Evolutionary conservation across 2,329 filamentous ascomycete genomes (phyloP), one percentile per base, ranked within the genome.

Genomic region (Botrytis byssoidea): DNA sequence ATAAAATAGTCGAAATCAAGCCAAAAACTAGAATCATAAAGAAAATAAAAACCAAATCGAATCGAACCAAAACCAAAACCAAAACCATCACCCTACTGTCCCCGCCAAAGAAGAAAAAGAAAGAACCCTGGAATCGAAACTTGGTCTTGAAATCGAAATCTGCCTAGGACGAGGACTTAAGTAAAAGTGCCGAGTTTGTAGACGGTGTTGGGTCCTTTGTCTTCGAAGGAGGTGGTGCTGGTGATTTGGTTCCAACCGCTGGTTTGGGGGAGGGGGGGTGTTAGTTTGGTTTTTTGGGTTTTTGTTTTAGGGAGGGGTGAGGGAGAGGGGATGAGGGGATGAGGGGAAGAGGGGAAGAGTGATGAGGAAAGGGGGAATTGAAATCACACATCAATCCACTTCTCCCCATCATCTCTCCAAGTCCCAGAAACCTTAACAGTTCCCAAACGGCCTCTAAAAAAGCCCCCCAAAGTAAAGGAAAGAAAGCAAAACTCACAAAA

Each of bases 231-330:
- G 0, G 51, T 44, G 20, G n/a, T 59, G 51, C 48, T 29, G 25
- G 46, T 68, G 20, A 77, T 64, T n/a, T 32, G 6, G 48, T 74
- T 70, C 63, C 63, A 77, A 25, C 75, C 76, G 44, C 71, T 73
- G 42, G 48, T 25, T 40, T 16, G 4, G 20, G 20, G 59, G 8
- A 20, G 20, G 9, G 1, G 20, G 32, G 8, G 10, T 20, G 29
- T 59, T 9, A 42, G 20, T 42, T 42, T 42, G 2, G 40, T 42
- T 42, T 42, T 42, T 42, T 42, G 4, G 40, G 37, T 10, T 1
- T 8, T 37, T 37, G 9, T 40, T 40, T 40, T 40, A 2, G 37
- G 37, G 14, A 1, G 40, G 40, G 14, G 40, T 16, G 40, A 14
- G 14, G 40, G 40, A 1, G 42, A 14, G 8, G 25, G 22, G 12